Percentiles rank a stretch among this genome's conserved stretches.
Conservation (phyloP, 192 early-diverging fungal genomes). For the Backusella luteola region DNA sequence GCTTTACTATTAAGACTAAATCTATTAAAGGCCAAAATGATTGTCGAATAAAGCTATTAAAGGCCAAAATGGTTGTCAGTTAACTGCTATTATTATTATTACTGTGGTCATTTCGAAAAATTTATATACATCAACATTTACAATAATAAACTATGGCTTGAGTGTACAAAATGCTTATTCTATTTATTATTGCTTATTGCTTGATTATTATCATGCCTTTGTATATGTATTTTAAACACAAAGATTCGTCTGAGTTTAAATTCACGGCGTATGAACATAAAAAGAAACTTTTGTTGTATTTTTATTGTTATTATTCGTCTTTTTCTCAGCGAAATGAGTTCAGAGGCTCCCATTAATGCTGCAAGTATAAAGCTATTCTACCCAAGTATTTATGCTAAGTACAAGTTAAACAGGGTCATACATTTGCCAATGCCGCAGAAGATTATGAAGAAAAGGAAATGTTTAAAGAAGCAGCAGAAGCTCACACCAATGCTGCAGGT, state of each 20-base stretch:
- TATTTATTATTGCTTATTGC: too few relatives aligned
- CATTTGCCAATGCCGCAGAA: constrained; percentile 63
- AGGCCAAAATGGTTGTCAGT: constrained; percentile 38
- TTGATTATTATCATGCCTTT: too few relatives aligned
- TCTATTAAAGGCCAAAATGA: constrained; percentile 53
- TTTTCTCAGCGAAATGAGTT: constrained; percentile 10
- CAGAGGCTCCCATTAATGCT: constrained; percentile 20
- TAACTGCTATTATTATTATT: neutral
- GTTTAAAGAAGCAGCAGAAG: constrained; percentile 58
- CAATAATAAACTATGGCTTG: neutral
- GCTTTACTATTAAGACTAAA: constrained; percentile 65
- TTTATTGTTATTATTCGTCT: neutral
- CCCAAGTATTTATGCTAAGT: neutral
- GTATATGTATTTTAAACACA: too few relatives aligned
- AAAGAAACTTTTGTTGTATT: neutral
- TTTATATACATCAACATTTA: neutral
- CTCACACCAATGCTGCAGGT: constrained; percentile 72
- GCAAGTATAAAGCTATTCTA: neutral
- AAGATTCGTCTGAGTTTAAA: neutral
- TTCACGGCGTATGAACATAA: neutral
- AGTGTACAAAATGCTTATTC: neutral
- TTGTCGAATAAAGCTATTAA: constrained; percentile 60
- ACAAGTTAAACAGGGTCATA: constrained; percentile 51
- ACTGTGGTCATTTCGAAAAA: neutral
- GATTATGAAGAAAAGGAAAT: constrained; percentile 54